Evolutionary conservation across 805 yeast species (phyloP), one percentile per base, ranked within the genome.

Genomic region (Kodamaea fukazawae): DNA sequence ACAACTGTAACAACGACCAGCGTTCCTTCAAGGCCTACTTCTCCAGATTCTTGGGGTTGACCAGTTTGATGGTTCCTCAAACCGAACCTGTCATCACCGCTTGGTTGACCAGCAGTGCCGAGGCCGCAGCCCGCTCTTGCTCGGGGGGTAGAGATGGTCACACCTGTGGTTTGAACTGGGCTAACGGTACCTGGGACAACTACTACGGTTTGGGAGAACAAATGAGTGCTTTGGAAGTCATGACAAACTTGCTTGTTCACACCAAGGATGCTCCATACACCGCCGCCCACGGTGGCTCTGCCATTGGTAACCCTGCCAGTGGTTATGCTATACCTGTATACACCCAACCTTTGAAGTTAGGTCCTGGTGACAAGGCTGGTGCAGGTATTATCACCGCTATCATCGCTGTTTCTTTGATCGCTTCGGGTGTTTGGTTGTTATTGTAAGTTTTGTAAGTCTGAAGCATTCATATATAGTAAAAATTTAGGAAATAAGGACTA

Each of bases 1-100:
- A 59, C 17, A 68, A 72, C 29, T 90, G 98, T 70, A 78, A 86
- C 62, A 82, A 78, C 40, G 97, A 90, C 69, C 96, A 90, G 70
- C 73, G 96, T 44, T 79, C 93, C n/a, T 90, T 91, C 74, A 87
- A 86, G 67, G 96, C 96, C 1, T 85, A 83, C 51, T 74, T 86
- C 50, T 58, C 88, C 2, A 70, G 96, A 41, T 81, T 81, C 58
- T 60, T 90, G 57, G 93, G 89, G 2, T 63, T 78, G 39, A 83
- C 96, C 1, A 80, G 91, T 0, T 71, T 77, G 35, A 62, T 91
- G 59, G 83, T 78, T 1, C 95, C 96, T 4, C 67, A 68, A 29
- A 67, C 83, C 4, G 61, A 56, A 34, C 72, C 69, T 36, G 54
- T 60, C 3, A 76, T 84, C 46, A 64, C 67, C 53, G 45, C 60